These are phyloP conservation scores for Diplodia corticola DNA, from an alignment of 2,329 filamentous ascomycete species.

Conservation along the genomic window DNA sequence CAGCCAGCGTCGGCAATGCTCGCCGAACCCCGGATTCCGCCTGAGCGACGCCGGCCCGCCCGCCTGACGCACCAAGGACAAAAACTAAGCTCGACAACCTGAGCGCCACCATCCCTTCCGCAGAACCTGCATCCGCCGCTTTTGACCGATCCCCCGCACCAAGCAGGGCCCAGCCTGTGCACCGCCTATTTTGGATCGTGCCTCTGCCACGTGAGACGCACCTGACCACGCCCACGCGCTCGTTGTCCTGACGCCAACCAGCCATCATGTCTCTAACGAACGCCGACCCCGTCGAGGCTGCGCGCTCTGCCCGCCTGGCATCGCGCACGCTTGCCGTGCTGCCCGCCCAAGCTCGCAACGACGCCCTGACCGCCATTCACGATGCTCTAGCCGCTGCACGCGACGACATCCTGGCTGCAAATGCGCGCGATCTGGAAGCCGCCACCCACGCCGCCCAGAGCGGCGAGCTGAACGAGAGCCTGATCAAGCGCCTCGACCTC, in stretches of 20 bases:
- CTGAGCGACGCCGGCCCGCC: background rate
- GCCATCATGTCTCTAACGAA: constrained; percentile 81
- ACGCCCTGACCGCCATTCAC: constrained; percentile 81
- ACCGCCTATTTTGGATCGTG: background rate
- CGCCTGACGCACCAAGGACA: background rate
- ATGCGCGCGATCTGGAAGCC: constrained; percentile 75
- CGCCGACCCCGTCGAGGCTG: constrained; percentile 75
- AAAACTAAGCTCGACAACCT: constrained; percentile 6
- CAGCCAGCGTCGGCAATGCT: background rate
- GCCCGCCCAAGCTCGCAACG: constrained; percentile 73
- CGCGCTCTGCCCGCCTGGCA: constrained; percentile 73
- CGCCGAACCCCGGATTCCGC: constrained; percentile 5
- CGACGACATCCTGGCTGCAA: constrained; percentile 79
- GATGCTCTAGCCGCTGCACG: constrained; percentile 68
- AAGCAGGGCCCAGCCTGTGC: background rate
- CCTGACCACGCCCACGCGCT: background rate
- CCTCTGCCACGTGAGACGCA: background rate
- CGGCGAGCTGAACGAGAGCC: constrained; percentile 75
- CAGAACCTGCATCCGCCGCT: background rate
- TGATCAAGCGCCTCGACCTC: constrained; percentile 86
- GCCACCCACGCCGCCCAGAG: constrained; percentile 72
- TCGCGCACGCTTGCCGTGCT: constrained; percentile 83
- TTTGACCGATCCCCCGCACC: constrained; percentile 12
- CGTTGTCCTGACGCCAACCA: background rate
- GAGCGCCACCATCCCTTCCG: background rate